Evolutionary conservation across 2,329 filamentous ascomycete species (phyloP).

Genomic region (Monosporascus sp.): DNA sequence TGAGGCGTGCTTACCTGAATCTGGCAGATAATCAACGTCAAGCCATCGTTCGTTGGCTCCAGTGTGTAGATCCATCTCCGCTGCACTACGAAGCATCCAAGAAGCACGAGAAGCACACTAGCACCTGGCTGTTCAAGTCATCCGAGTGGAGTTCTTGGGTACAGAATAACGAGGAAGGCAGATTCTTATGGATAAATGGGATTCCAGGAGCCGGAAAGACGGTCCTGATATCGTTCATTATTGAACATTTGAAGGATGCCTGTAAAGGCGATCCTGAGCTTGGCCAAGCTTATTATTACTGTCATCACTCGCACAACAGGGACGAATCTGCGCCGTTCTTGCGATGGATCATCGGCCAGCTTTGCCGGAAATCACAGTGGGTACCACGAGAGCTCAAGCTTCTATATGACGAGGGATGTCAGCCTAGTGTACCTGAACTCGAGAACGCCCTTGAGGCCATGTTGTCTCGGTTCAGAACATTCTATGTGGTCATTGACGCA

Average conservation of each 20-base stretch:
- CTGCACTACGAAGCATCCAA: not conserved
- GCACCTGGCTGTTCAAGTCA: not conserved
- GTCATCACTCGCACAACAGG: conserved; percentile 9
- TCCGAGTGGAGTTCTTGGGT: not conserved
- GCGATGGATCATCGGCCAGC: conserved; percentile 12
- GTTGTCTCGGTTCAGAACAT: not conserved
- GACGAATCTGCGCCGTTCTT: conserved; percentile 13
- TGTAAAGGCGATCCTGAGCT: not conserved
- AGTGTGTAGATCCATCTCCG: not conserved
- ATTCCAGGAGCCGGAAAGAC: conserved; percentile 13
- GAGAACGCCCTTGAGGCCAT: conserved; percentile 4
- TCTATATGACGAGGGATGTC: conserved; percentile 1
- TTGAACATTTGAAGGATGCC: conserved; percentile 2
- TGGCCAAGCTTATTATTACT: conserved; percentile 14
- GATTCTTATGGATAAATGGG: conserved; percentile 10
- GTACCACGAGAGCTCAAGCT: conserved; percentile 8
- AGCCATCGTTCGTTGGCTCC: not conserved
- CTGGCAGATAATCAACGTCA: not conserved
- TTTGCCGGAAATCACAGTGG: conserved; percentile 3
- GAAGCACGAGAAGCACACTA: conserved; percentile 1
- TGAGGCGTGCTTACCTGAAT: not conserved
- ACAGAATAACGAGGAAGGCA: not conserved
- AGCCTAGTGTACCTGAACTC: conserved; percentile 7
- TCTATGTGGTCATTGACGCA: conserved; percentile 15
- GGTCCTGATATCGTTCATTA: conserved; percentile 8